Conservation (phyloP, 2,329 filamentous ascomycete genomes). For the Trichoderma afroharzianum region DNA sequence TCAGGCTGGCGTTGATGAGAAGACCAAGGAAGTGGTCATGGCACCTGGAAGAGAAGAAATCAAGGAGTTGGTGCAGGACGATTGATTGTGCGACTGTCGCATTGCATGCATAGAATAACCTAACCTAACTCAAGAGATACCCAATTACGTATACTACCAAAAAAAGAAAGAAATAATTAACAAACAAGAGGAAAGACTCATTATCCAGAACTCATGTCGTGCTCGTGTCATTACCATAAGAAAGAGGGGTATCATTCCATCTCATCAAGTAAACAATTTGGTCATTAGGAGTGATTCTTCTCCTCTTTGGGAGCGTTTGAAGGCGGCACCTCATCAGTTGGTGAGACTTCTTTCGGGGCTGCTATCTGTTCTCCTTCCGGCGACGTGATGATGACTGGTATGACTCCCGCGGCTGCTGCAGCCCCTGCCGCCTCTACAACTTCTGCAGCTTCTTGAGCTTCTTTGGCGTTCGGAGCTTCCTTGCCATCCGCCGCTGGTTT, state of each 20-base stretch:
- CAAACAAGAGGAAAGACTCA: neutral
- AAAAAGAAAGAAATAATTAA: neutral
- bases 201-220: neutral
- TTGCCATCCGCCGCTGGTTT: neutral
- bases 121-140: conserved; percentile 5
- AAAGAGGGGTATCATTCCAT: neutral
- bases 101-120: neutral
- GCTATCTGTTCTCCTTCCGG: neutral
- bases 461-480: neutral
- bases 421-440: neutral
- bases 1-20: conserved; percentile 42
- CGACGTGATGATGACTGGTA: neutral
- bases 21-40: conserved; percentile 42
- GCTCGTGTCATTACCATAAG: neutral
- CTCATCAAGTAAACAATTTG: neutral
- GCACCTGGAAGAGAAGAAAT: conserved; percentile 54
- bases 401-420: neutral
- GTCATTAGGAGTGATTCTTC: neutral
- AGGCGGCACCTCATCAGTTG: neutral
- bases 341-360: neutral
- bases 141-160: neutral
- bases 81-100: conserved; percentile 32
- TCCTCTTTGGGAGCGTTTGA: neutral
- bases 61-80: conserved; percentile 63
- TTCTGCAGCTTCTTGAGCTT: neutral